Base-by-base conservation (phyloP, 192 early-diverging fungal genomes). In the Entomortierella beljakovae region DNA sequence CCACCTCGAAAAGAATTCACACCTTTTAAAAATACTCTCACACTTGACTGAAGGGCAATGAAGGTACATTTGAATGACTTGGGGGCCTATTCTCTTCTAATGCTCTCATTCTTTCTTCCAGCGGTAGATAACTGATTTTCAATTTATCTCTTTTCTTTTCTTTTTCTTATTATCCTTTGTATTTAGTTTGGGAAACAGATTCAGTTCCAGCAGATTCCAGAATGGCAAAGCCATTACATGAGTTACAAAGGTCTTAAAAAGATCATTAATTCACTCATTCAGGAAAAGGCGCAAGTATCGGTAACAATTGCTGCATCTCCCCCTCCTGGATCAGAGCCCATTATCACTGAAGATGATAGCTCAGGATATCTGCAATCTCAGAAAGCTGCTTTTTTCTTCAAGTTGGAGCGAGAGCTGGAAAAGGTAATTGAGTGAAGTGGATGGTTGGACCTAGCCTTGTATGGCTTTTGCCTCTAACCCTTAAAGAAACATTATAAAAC, bases 171-270 rank as follows among this genome's bases (percentile, higher is more conserved):
- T 18, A 20, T 16, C 43, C 20, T 46, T 40, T 40, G 7, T 20
- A 32, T 46, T 20, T 81, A 99, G 95, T 99, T 99, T 81, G 98
- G 98, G 81, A 99, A 99, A 85, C 94, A 94, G 81, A 97, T 99
- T 67, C 93, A 95, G 85, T 90, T 88, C 60, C 95, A 96, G 71
- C 93, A 93, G 76, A 88, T 92, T 61, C 88, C 92, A 57, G 97
- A 98, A 85, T 98, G 97, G 97, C 89, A 92, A 34, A 89, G 87
- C 53, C 94, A 98, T 80, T 98, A 97, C 81, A 89, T 99, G 84
- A 95, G 92, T 88, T 99, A 99, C 88, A 99, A 99, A 84, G 95
- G 88, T 25, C 90, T 99, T 52, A 99, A 99, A 83, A 98, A 98
- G 84, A 95, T 99, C 48, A 98, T 99, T 68, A 95, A 93, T 61